A percentile compares a stretch with the other conserved stretches of the same genome.
Conservation (phyloP, 495 filamentous ascomycete species). For the Rusavskia elegans region DNA sequence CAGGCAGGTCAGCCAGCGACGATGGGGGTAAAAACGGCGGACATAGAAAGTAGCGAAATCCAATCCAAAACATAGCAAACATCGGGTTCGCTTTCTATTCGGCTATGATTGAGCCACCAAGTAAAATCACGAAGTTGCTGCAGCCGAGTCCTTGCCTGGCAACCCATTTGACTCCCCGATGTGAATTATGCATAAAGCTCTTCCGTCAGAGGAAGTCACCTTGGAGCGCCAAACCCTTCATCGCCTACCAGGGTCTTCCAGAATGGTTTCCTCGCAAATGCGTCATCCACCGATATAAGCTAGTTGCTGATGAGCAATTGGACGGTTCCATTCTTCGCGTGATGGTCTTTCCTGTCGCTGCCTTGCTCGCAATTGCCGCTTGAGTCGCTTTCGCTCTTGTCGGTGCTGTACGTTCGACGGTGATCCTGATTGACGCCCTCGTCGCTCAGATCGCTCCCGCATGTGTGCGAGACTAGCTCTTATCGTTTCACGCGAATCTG, state of each 20-base stretch:
- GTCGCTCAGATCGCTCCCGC: no score
- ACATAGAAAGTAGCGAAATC: neutral
- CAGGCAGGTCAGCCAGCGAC: conserved; percentile 11
- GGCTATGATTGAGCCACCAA: no score
- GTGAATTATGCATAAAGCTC: no score
- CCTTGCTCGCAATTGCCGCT: neutral
- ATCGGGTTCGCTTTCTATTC: no score
- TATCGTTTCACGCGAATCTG: no score
- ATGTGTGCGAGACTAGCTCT: no score
- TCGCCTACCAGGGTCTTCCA: no score
- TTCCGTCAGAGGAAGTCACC: no score
- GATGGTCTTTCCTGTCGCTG: neutral
- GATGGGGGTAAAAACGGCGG: neutral
- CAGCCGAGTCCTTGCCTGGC: no score
- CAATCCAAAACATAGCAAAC: neutral
- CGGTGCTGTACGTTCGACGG: neutral
- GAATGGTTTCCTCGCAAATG: neutral
- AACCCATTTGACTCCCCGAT: no score
- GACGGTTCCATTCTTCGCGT: neutral
- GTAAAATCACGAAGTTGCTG: no score
- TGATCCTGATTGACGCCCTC: neutral
- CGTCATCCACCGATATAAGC: neutral
- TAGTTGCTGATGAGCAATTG: neutral
- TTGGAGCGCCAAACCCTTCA: no score
- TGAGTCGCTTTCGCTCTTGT: neutral